Evolutionary conservation across 176 grass and related monocot species (phyloP).

Genomic region (Coix lacrymajobi): DNA sequence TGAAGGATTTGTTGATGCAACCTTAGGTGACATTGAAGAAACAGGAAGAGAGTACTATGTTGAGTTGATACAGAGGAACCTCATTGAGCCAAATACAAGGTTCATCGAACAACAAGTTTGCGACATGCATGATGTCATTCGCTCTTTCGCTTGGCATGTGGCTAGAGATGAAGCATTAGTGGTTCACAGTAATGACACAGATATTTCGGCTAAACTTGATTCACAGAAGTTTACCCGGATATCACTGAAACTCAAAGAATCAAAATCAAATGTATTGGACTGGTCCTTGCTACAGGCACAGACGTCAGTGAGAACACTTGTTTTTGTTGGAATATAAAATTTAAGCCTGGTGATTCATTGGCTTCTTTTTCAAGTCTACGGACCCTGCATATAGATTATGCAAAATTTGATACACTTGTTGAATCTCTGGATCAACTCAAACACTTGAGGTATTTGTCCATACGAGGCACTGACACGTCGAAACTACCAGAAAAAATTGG

Average conservation of each 20-base stretch:
- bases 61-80: conserved; percentile 24
- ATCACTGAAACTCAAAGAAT: too few species aligned
- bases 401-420: background rate
- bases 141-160: background rate
- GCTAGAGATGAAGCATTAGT: background rate
- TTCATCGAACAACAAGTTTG: background rate
- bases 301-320: background rate
- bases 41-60: background rate
- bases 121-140: conserved; percentile 23
- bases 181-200: background rate
- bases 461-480: background rate
- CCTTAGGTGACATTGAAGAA: background rate
- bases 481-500: too few species aligned
- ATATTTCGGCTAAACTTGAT: background rate
- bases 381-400: background rate
- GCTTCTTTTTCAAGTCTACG: background rate
- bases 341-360: background rate
- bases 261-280: background rate
- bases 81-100: background rate
- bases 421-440: conserved; percentile 10
- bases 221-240: background rate
- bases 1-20: background rate
- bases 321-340: background rate
- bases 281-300: background rate
- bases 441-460: conserved; percentile 24